Conservation (phyloP, 345 rosid genomes). For the Eutrema heterophyllum region DNA sequence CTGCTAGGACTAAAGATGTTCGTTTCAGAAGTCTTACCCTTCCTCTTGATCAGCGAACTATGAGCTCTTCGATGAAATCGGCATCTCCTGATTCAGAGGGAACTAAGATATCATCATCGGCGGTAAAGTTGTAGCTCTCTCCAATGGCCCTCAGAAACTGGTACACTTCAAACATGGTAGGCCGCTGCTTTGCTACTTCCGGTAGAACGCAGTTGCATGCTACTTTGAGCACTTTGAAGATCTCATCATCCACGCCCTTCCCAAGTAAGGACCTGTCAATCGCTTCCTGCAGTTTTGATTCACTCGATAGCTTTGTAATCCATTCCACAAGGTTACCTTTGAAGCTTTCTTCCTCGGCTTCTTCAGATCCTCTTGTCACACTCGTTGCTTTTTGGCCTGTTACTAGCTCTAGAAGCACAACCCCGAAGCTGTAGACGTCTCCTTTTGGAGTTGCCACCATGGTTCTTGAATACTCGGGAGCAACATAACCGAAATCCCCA, state of each 20-base stretch:
- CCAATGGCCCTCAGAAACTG: constrained; percentile 86
- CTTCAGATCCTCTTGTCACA: constrained; percentile 47
- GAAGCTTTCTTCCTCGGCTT: constrained; percentile 53
- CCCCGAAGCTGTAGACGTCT: constrained; percentile 93
- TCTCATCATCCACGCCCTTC: constrained; percentile 64
- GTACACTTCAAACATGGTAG: constrained; percentile 83
- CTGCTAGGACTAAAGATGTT: constrained; percentile 20
- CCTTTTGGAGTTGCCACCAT: constrained; percentile 91
- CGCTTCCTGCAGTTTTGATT: constrained; percentile 55
- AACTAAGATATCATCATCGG: constrained; percentile 63
- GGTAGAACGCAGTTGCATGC: constrained; percentile 70
- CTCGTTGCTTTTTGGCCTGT: constrained; percentile 82
- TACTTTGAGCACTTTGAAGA: constrained; percentile 74
- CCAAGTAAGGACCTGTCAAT: constrained; percentile 53
- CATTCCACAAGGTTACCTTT: constrained; percentile 92
- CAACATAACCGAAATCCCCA: constrained; percentile 93
- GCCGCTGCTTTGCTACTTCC: constrained; percentile 64
- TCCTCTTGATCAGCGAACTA: constrained; percentile 42
- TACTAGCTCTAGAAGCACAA: constrained; percentile 89
- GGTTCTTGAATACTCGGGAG: constrained; percentile 86
- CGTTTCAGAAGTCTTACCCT: constrained; percentile 1
- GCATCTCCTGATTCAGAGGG: constrained; percentile 56
- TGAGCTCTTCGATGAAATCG: constrained; percentile 65
- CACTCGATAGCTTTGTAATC: constrained; percentile 47
- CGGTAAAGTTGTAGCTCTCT: constrained; percentile 65